Evolutionary conservation across 73 alveolate genomes (phyloP).

Genomic region (Paramecium tetraurelia): DNA sequence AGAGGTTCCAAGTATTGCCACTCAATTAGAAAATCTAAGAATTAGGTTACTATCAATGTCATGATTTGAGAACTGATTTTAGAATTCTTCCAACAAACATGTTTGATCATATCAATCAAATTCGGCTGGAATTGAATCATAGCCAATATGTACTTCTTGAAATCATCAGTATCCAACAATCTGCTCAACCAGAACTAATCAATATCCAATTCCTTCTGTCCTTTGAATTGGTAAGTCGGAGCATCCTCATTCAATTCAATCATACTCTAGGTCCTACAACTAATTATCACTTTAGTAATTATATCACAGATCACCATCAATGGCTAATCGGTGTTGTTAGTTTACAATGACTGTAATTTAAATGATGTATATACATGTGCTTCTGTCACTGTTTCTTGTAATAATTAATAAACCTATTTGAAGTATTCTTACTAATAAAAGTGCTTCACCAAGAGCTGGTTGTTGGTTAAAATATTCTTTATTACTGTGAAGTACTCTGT

Average conservation of each 20-base stretch:
- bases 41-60: neutral
- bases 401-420: neutral
- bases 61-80: neutral
- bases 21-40: neutral
- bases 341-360: neutral
- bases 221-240: neutral
- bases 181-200: neutral
- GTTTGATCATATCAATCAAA: constrained; percentile 14
- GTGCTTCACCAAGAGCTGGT: neutral
- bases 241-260: neutral
- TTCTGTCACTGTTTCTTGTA: neutral
- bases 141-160: neutral
- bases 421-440: neutral
- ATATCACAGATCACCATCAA: neutral
- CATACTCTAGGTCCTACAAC: constrained; percentile 26
- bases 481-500: constrained; percentile 16
- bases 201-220: neutral
- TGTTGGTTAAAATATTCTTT: neutral
- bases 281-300: neutral
- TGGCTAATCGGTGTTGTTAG: neutral
- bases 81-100: neutral
- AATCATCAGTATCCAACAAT: neutral
- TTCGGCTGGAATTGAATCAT: neutral
- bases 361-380: neutral
- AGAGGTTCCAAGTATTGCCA: neutral